These are phyloP conservation scores for Rhizopus delemar DNA, from an alignment of 371 early-diverging fungal genomes.

Conservation along the genomic window DNA sequence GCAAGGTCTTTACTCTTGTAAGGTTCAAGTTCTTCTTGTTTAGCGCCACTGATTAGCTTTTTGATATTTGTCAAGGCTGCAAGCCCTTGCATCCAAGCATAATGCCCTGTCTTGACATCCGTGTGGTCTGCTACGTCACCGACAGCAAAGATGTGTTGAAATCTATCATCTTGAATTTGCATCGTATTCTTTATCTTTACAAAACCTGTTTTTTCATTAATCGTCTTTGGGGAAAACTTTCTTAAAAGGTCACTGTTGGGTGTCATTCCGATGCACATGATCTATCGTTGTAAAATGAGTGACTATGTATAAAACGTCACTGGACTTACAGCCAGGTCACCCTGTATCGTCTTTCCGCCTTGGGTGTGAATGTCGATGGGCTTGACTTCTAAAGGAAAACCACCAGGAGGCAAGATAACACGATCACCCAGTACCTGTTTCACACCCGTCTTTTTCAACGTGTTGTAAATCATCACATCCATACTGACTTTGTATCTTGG, in stretches of 20 bases:
- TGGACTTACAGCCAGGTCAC: slow-evolving; percentile 55
- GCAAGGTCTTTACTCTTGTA: slow-evolving; percentile 44
- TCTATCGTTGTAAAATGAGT: slow-evolving; percentile 26
- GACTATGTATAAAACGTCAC: neutral
- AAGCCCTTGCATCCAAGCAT: slow-evolving; percentile 49
- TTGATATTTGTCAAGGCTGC: slow-evolving; percentile 34
- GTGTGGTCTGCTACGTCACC: slow-evolving; percentile 62
- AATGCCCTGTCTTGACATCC: slow-evolving; percentile 57
- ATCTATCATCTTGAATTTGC: slow-evolving; percentile 63
- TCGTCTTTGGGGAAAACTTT: slow-evolving; percentile 43
- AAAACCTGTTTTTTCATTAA: slow-evolving; percentile 49
- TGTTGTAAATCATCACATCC: slow-evolving; percentile 42
- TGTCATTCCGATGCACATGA: slow-evolving; percentile 67
- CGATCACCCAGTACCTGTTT: slow-evolving; percentile 54
- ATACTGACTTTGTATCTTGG: slow-evolving; percentile 52
- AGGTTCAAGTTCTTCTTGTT: slow-evolving; percentile 31
- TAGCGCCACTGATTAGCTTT: slow-evolving; percentile 30
- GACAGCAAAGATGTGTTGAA: slow-evolving; percentile 66
- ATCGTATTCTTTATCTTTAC: slow-evolving; percentile 62
- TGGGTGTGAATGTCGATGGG: slow-evolving; percentile 51
- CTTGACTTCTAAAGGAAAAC: slow-evolving; percentile 49
- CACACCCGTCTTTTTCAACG: slow-evolving; percentile 52
- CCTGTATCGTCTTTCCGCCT: slow-evolving; percentile 48
- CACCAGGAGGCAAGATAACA: slow-evolving; percentile 44
- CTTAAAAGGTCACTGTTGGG: slow-evolving; percentile 57